Base-by-base conservation (phyloP, 1,139 yeast genomes). In the Lizanozyma gosingica region DNA sequence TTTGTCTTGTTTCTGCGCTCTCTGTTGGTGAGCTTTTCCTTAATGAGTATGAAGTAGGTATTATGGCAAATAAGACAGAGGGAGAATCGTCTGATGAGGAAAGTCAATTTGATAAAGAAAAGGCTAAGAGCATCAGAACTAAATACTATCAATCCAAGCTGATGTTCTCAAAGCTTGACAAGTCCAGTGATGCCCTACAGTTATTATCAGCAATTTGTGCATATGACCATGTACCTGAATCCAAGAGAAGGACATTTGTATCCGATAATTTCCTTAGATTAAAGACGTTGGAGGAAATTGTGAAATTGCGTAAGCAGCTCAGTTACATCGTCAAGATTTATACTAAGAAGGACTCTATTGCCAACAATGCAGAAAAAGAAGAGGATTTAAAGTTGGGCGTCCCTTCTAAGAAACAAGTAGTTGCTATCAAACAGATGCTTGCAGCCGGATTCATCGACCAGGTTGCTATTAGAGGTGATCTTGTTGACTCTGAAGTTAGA, bases 11-110 rank as follows among this genome's bases (percentile, higher is more conserved):
- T 1, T 84, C 97, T 15, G 95, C 92, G 0, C 63, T 94, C 35
- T 83, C 97, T 0, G 97, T 92, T 37, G 97, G 97, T 3, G 95
- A 90, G 53, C 96, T 96, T 4, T 86, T 88, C 52, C 62, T 87
- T 34, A 71, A 72, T 18, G 94, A 83, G 53, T 76, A 73, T 49
- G 96, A 86, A 53, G 55, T 84, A 15, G 88, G 88, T 0, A 65
- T 80, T 27, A 52, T 49, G 14, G 55, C 54, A 9, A 60, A 57
- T n/a, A 60, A 55, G n/a, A 54, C 53, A 8, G 57, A 53, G 3
- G 56, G 50, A 8, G 76, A 73, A 43, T 61, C 55, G 9, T 53
- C 47, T 15, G 55, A 51, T 36, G 60, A 56, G 37, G 47, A 52
- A 11, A 63, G 59, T 35, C 51, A 53, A 15, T 71, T 67, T 17